Base-by-base conservation (phyloP, 495 filamentous ascomycete species). In the Aspergillus conjunctus region DNA sequence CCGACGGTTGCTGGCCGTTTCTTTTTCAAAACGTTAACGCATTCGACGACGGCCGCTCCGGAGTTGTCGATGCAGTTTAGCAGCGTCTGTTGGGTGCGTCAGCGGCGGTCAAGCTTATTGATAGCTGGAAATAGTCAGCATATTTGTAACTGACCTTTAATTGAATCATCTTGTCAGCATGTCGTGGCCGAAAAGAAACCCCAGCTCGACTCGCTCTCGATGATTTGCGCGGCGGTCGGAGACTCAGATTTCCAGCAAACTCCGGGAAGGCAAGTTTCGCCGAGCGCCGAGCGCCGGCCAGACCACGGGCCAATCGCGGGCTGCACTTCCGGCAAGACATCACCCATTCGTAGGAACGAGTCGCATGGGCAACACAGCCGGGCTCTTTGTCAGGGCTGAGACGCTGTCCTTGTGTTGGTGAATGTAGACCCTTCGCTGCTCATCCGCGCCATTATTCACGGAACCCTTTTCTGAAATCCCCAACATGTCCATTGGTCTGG, bases 21-120 rank as follows among this genome's bases (percentile, higher is more conserved):
- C 84, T 93, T 93, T 71, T 89, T 90, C 65, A 98, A 75, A 49
- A 98, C 90, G 71, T 91, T 87, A 69, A 90, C 89, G 78, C 95
- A 99, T 78, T 99, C 95, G 78, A 98, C 95, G 65, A 99, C 77
- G 60, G 95, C 93, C 68, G 95, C 95, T 71, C 95, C 95, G 51
- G 95, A 97, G 83, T 99, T 99, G 88, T 99, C 95, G 86, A 99
- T 97, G 87, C 95, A 98, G 74, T 92, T 97, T 62, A 98, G 83
- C 88, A 99, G 90, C 76, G 93, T 91, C 95, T 99, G 72, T 15
- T 9, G 1, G 11, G 15, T 61, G 7, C 15, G 60, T 68, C 46
- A 64, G 65, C 34, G 11, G 31, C 17, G 26, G 26, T 2, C 5
- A 50, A 11, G 7, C 2, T 7, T 20, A 32, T 20, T 45, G 15